Conservation (phyloP, 2,329 filamentous ascomycete species). For the Diplocarpon rosae region DNA sequence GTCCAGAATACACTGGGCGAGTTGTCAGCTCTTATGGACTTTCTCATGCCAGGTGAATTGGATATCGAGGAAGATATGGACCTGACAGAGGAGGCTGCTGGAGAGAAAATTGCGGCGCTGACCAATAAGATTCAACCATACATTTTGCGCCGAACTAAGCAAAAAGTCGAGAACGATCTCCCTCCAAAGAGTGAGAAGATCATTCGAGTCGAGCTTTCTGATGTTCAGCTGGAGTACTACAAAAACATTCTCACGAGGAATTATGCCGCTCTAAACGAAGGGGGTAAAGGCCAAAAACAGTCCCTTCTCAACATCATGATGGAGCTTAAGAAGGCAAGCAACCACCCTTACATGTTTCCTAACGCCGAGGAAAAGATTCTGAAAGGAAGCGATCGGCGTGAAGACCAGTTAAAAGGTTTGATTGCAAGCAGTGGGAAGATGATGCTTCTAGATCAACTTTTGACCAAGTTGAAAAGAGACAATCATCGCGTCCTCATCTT, state of each 20-base stretch:
- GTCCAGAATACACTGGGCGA: constrained; percentile 96
- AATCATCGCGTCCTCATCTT: constrained; percentile 95
- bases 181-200: constrained; percentile 98
- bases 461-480: constrained; percentile 86
- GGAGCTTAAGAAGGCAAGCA: constrained; percentile 98
- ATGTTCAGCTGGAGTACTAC: constrained; percentile 95
- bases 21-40: constrained; percentile 85
- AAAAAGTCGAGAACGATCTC: constrained; percentile 92
- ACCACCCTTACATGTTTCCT: constrained; percentile 96
- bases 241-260: constrained; percentile 98
- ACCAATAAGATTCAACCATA: constrained; percentile 84
- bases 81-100: constrained; percentile 67
- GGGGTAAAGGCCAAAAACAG: constrained; percentile 82
- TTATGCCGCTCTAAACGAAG: constrained; percentile 87
- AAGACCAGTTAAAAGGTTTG: constrained; percentile 83
- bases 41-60: constrained; percentile 90
- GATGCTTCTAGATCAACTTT: constrained; percentile 95
- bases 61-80: constrained; percentile 88
- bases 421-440: constrained; percentile 98
- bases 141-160: constrained; percentile 91
- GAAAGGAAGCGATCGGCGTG: constrained; percentile 66
- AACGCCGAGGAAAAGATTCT: constrained; percentile 86
- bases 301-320: constrained; percentile 98
- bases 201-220: constrained; percentile 91
- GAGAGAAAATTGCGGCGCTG: constrained; percentile 75